phyloP scores from a whole-genome alignment of 768 basidiomycete genomes.

The Leccinum uliginosum region DNA sequence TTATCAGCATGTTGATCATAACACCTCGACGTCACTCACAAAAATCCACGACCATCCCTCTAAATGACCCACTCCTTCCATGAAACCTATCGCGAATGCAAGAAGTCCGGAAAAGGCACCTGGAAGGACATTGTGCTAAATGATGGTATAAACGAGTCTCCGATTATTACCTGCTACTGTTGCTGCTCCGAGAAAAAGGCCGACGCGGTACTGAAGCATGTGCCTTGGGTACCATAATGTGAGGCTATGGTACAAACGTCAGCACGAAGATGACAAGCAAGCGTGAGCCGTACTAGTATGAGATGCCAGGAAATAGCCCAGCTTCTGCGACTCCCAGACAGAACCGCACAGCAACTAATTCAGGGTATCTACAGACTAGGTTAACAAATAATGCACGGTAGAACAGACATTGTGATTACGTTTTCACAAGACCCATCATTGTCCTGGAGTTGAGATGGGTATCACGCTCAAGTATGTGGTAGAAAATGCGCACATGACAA shows the following conservation, averaged over 20 bases:
- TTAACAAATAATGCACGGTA: neutral
- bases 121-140: neutral
- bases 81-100: slow-evolving; percentile 51
- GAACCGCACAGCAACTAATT: slow-evolving; percentile 54
- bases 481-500: slow-evolving; percentile 44
- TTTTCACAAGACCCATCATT: slow-evolving; percentile 65
- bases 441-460: slow-evolving; percentile 37
- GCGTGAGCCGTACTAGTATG: slow-evolving; percentile 53
- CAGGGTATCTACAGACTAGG: slow-evolving; percentile 43
- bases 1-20: neutral
- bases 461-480: neutral
- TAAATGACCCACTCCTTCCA: slow-evolving; percentile 43
- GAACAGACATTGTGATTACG: slow-evolving; percentile 30
- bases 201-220: slow-evolving; percentile 55
- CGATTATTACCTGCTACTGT: slow-evolving; percentile 44
- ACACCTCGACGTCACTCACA: slow-evolving; percentile 30
- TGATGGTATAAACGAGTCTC: accelerated
- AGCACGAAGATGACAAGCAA: neutral
- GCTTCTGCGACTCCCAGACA: slow-evolving; percentile 66
- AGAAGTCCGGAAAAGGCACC: slow-evolving; percentile 57
- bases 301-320: slow-evolving; percentile 69
- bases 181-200: slow-evolving; percentile 62
- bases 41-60: slow-evolving; percentile 70
- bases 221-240: slow-evolving; percentile 69
- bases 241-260: slow-evolving; percentile 34